Conservation (phyloP, 108 stramenopile species). For the Aurantiochytrium sp. region DNA sequence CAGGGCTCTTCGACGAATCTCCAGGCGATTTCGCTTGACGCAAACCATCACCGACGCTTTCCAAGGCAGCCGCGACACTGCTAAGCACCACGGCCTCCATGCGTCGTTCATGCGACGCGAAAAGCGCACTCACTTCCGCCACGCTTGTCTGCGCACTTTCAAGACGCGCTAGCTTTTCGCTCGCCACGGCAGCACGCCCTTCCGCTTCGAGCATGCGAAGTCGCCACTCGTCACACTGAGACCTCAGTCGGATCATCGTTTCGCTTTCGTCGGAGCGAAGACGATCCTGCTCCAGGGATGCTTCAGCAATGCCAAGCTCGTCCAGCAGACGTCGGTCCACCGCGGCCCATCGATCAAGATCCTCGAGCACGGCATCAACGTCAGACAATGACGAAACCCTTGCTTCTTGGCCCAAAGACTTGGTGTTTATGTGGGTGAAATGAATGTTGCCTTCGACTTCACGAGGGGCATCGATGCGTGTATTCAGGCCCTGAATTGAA, state of each 20-base stretch:
- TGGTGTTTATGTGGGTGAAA: no score
- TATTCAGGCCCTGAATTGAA: no score
- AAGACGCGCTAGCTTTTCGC: not conserved
- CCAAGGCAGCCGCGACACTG: no score
- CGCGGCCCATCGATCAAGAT: not conserved
- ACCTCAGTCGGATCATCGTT: not conserved
- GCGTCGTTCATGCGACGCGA: not conserved
- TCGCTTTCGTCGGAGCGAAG: not conserved
- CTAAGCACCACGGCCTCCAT: not conserved
- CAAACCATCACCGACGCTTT: no score
- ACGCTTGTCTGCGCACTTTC: not conserved
- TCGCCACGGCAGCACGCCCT: not conserved
- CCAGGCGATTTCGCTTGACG: no score
- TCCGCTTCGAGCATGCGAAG: not conserved
- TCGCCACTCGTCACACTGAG: not conserved
- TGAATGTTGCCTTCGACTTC: no score
- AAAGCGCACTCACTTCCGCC: not conserved
- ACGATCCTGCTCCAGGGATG: not conserved
- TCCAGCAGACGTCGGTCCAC: not conserved
- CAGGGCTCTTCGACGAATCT: no score
- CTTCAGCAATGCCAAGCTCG: not conserved
- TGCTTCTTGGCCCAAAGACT: no score
- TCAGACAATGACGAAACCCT: not conserved
- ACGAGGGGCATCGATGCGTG: no score
- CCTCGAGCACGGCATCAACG: not conserved